Evolutionary conservation across 352 stramenopile species (phyloP), one percentile per base, ranked within the genome.

Genomic region (Phytophthora boehmeriae): DNA sequence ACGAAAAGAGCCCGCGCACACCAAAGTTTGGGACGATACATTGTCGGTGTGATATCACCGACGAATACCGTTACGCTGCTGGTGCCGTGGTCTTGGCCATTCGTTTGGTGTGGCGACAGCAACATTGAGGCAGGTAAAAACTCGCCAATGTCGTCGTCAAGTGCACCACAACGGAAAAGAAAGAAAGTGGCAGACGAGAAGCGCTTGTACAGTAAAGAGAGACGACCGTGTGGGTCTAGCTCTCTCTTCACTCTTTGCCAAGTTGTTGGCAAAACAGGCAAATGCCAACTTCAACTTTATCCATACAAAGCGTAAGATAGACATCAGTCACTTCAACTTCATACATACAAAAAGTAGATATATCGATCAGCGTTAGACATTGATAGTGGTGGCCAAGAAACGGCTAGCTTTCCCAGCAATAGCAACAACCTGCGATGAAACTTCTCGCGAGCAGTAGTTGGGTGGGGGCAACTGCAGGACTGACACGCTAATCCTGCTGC

Each of bases 221-320:
- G 25, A 8, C 25, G 25, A 30, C 3, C 6, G 3, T 30, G 13
- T 19, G 8, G 10, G 35, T 19, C 13, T 3, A 16, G 10, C 10
- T 9, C 4, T 2, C n/a, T 5, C 35, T 42, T 39, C 2, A 39
- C 34, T 11, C 34, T 13, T 39, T 39, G 34, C 34, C 34, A 39
- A 39, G 4, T 42, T 4, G 4, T 44, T n/a, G 11, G 10, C 36
- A 17, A 20, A n/a, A 16, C 36, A n/a, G n/a, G n/a, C n/a, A n/a
- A n/a, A n/a, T n/a, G n/a, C n/a, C n/a, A n/a, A 44, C 36, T 44
- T 44, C 36, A 44, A 44, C 36, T 44, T 44, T 4, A 20, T 6
- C 8, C 5, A 44, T 44, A 44, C 36, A 44, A 44, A 44, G 36
- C 8, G n/a, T 16, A 44, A 44, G 36, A 22, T 44, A 22, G 19